Base-by-base conservation (phyloP, 2,329 filamentous ascomycete species). In the Fusarium ramigenum region DNA sequence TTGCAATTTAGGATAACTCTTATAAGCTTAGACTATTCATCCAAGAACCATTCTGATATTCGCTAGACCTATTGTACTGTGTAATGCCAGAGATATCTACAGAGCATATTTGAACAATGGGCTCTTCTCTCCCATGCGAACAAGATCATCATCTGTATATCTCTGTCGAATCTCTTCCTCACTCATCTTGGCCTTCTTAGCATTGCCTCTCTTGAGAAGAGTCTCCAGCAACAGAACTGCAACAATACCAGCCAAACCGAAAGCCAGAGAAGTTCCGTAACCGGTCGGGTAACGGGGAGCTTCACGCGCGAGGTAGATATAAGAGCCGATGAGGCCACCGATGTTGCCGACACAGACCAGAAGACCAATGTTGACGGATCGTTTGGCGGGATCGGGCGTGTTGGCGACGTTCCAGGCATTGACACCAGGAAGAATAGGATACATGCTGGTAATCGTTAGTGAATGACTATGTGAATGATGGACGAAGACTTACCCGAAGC, bases 321-420 rank as follows among this genome's bases (percentile, higher is more conserved):
- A 67, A 32, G 63, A 67, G 7, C 65, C 65, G 8, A 67, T 67
- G 1, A 67, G 40, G 9, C 65, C 65, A 4, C 65, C 65, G 5
- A 67, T 67, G 12, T 67, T 67, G 7, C 84, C 84, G 30, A 82
- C 73, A n/a, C 80, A 83, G 19, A 85, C 81, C 0, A 85, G 68
- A 36, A 82, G 81, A 0, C 79, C 84, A 54, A 85, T 84, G 4
- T 82, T 81, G 49, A 85, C 81, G 9, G 83, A 83, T 28, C 84
- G 79, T 53, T 83, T 85, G 0, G 78, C 77, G 0, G 84, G 79
- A 7, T 80, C 78, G 0, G 82, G 80, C 0, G 81, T 78, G 59
- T 85, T 86, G 62, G 78, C 79, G 0, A 83, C 79, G 40, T 81
- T 83, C 84, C 84, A 86, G 1, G 83, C 80, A 39, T 82, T 84